phyloP scores from a whole-genome alignment of 176 grass and related monocot genomes.

The Aegilops speltoides region DNA sequence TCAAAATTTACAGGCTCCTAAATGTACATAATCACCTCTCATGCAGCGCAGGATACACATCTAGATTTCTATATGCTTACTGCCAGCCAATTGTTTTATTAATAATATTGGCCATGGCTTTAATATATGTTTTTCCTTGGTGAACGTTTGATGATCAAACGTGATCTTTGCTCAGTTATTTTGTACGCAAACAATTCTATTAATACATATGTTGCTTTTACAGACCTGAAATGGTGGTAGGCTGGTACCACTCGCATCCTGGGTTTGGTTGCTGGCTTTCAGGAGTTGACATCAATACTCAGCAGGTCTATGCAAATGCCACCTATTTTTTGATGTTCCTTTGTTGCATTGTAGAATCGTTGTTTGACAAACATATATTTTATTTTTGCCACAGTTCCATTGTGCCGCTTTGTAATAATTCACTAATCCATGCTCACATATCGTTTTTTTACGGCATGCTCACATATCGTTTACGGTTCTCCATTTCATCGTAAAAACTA shows the following conservation, averaged over 20 bases:
- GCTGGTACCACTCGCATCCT: slow-evolving; percentile 95
- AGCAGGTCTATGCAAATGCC: slow-evolving; percentile 46
- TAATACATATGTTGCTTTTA: slow-evolving; percentile 22
- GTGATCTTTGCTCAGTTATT: background rate
- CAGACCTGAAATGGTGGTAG: slow-evolving; percentile 96
- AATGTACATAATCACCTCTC: background rate
- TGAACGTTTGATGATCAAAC: background rate
- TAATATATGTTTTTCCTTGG: background rate
- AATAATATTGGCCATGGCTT: background rate
- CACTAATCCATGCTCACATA: background rate
- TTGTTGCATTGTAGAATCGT: background rate
- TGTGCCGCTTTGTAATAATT: background rate
- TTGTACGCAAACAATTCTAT: background rate
- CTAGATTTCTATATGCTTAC: background rate
- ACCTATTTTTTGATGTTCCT: background rate
- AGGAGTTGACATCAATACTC: slow-evolving; percentile 91
- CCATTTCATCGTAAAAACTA: background rate
- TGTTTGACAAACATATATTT: background rate
- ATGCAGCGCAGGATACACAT: background rate
- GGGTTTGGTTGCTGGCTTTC: slow-evolving; percentile 98
- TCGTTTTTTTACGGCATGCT: background rate
- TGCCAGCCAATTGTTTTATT: background rate
- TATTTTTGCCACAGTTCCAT: background rate
- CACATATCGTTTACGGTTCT: background rate
- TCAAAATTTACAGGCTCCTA: background rate